Percentiles rank a stretch among this genome's conserved stretches.
Conservation (phyloP, 2,329 filamentous ascomycete genomes). For the Aspergillus awamori region DNA sequence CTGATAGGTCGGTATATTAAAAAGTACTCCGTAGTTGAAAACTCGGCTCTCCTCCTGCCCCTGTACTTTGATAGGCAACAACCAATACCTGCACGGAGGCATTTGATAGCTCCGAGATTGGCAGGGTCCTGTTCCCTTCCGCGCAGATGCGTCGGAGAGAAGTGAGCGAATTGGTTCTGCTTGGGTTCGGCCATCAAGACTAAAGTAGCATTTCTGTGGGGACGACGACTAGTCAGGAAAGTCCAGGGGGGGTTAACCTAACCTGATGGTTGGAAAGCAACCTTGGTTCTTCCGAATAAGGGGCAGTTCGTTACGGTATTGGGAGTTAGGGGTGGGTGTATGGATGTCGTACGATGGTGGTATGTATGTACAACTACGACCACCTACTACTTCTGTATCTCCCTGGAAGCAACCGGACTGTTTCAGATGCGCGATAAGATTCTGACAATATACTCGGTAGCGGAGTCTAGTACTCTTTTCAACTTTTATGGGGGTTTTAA, state of each 20-base stretch:
- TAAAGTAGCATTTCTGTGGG: not conserved
- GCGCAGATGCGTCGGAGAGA: not conserved
- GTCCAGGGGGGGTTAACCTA: too few relatives aligned
- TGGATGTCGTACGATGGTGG: not conserved
- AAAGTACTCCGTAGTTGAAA: not conserved
- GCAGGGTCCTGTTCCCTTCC: not conserved
- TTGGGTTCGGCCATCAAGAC: not conserved
- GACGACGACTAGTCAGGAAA: not conserved
- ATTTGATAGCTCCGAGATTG: conserved; percentile 4
- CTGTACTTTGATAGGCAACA: not conserved
- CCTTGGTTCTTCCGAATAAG: not conserved
- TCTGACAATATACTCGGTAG: not conserved
- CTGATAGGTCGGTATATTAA: not conserved
- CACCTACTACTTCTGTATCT: too few relatives aligned
- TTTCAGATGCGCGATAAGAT: not conserved
- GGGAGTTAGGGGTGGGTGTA: not conserved
- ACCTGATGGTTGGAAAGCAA: not conserved
- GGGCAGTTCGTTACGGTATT: not conserved
- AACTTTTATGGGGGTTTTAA: not conserved
- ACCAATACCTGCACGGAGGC: not conserved
- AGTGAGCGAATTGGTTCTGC: not conserved
- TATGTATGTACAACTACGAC: too few relatives aligned
- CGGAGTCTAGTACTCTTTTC: not conserved
- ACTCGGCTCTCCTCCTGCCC: not conserved
- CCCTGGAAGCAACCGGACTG: not conserved